Base-by-base conservation (phyloP, 129 eudicot species). In the Lonicera japonica region DNA sequence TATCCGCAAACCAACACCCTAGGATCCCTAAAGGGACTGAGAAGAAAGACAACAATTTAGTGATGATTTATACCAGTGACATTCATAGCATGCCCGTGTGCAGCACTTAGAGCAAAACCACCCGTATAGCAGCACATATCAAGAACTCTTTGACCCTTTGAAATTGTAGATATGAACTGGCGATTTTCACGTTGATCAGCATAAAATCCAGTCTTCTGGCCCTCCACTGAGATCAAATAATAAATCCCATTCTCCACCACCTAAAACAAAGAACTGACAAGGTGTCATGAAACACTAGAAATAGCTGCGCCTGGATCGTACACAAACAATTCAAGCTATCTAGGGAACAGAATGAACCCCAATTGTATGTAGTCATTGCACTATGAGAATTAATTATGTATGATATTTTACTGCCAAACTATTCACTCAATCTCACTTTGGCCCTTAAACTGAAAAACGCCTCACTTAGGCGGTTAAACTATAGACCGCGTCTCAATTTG, bases 161-260 rank as follows among this genome's bases (percentile, higher is more conserved):
- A 74, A 50, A 92, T 78, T 24, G 83, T 80, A 41, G 84, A 81
- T 66, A 92, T 71, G 39, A 82, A 92, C 23, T 80, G 84, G 21
- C 98, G 96, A 71, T 85, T 92, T 75, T 92, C 96, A 19, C 96
- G 98, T 63, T 92, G 98, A 81, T 92, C 98, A 16, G 96, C 98
- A 70, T 87, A 92, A 67, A 92, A 92, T n/a, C 96, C 98, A 17
- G 98, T 92, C 68, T 92, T 92, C 69, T 92, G 98, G 59, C 98
- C 96, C 71, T 85, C 98, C 78, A 85, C 76, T 36, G 98, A 92
- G 52, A 92, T 61, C 64, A 86, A 46, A 85, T 92, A 92, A 8
- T 78, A 77, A 54, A 92, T 65, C 6, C 95, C 96, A 72, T 85
- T 92, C 85, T 87, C 98, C 81, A 82, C 77, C 69, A 87, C 85